Evolutionary conservation across 306 rosid genomes (phyloP).

Genomic region (Datisca glomerata): DNA sequence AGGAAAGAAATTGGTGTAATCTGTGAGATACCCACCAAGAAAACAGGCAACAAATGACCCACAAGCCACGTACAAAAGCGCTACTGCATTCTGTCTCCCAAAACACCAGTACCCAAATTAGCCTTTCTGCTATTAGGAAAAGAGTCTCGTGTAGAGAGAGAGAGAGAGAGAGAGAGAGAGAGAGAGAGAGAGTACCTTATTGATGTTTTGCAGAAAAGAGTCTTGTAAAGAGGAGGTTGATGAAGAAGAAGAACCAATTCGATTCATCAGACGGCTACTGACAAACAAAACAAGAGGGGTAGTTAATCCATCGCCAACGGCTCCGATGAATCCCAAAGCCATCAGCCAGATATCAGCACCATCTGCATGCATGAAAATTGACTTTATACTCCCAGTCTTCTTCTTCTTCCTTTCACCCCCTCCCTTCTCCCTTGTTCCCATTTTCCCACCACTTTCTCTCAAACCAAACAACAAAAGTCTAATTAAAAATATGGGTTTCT

Average conservation of each 20-base stretch:
- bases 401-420: constrained; percentile 8
- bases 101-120: constrained; percentile 11
- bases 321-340: constrained; percentile 51
- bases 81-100: constrained; percentile 64
- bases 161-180: neutral
- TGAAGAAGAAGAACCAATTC: constrained; percentile 20
- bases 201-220: constrained; percentile 16
- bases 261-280: constrained; percentile 39
- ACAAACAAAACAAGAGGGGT: constrained; percentile 40
- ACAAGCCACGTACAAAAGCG: constrained; percentile 52
- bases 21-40: constrained; percentile 86
- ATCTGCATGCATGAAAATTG: constrained; percentile 81
- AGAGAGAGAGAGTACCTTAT: constrained; percentile 19
- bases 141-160: no score
- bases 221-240: neutral
- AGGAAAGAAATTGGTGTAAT: neutral
- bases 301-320: constrained; percentile 56
- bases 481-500: no score
- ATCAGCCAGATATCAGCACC: constrained; percentile 34
- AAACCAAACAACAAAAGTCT: constrained; percentile 2
- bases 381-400: constrained; percentile 28
- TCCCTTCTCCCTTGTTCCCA: constrained; percentile 11
- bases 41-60: constrained; percentile 59
- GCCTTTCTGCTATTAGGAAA: neutral
- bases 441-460: constrained; percentile 7